Evolutionary conservation across 2,329 filamentous ascomycete species (phyloP).

Genomic region (Tolypocladium nubicola): DNA sequence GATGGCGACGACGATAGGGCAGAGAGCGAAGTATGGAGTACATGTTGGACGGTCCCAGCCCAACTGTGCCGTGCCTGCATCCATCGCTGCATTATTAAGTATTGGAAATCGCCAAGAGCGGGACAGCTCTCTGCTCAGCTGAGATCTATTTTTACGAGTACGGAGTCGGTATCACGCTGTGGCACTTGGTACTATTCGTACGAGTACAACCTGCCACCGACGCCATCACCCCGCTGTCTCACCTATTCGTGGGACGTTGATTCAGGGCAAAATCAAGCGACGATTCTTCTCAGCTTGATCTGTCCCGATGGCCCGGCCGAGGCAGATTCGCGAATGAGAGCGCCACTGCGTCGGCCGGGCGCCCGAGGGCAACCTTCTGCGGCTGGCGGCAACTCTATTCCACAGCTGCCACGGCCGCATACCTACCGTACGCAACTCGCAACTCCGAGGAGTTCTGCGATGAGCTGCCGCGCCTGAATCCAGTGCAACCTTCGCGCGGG

Average conservation of each 20-base stretch:
- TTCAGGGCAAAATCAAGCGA: not conserved
- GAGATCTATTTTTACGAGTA: not conserved
- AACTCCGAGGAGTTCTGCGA: not conserved
- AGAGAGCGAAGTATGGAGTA: not conserved
- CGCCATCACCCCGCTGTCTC: not conserved
- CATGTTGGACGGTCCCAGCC: too few relatives aligned
- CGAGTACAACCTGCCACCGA: not conserved
- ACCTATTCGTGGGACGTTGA: not conserved
- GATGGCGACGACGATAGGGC: not conserved
- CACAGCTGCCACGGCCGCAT: not conserved
- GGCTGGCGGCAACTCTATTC: not conserved
- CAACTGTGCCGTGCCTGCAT: not conserved
- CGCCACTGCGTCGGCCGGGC: not conserved
- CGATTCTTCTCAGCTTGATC: not conserved
- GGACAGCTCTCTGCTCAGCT: not conserved
- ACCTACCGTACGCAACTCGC: too few relatives aligned
- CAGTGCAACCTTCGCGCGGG: not conserved
- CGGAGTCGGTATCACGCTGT: too few relatives aligned
- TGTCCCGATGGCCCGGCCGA: not conserved
- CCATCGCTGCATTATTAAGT: not conserved
- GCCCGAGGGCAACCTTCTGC: not conserved
- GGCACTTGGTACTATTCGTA: not conserved
- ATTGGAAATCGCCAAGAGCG: not conserved
- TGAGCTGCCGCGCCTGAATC: not conserved
- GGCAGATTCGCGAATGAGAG: not conserved